phyloP scores from a whole-genome alignment of 352 stramenopile genomes.

The Pythium monospermum region DNA sequence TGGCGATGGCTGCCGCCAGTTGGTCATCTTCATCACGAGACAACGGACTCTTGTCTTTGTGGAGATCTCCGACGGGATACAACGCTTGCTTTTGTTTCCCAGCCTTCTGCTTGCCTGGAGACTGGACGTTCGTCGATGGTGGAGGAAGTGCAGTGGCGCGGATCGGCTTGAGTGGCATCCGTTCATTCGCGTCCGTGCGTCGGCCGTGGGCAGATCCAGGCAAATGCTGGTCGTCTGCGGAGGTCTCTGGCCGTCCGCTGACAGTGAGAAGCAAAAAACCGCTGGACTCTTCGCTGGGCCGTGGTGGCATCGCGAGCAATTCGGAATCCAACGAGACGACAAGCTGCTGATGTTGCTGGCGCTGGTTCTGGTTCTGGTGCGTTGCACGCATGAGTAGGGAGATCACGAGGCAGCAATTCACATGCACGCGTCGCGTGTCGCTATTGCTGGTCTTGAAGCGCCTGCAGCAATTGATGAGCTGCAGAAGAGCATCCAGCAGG shows the following conservation, averaged over 20 bases:
- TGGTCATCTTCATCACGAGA: conserved; percentile 11
- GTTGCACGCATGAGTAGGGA: conserved; percentile 76
- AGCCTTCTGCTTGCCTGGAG: neutral
- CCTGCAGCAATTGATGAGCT: conserved; percentile 62
- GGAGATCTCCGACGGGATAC: too few species aligned
- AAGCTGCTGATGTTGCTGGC: conserved; percentile 23
- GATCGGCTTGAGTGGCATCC: conserved; percentile 6
- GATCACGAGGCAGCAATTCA: conserved; percentile 83
- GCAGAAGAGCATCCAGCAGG: conserved; percentile 67
- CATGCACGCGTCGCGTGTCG: conserved; percentile 62
- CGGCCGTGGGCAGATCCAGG: neutral
- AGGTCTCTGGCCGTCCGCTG: conserved; percentile 34
- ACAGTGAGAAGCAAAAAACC: conserved; percentile 47
- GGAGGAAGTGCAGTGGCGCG: neutral
- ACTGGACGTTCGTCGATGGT: neutral
- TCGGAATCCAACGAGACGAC: conserved; percentile 69
- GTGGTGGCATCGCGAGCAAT: conserved; percentile 46
- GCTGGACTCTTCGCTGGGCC: conserved; percentile 39
- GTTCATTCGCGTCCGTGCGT: neutral
- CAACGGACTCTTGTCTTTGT: neutral
- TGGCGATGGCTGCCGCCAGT: conserved; percentile 25
- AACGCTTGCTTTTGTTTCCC: neutral
- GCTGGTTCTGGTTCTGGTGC: conserved; percentile 19
- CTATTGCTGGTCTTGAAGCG: conserved; percentile 36
- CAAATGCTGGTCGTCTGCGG: neutral